Conservation (phyloP, 2,329 filamentous ascomycete species). For the Aureobasidium leucospermi region DNA sequence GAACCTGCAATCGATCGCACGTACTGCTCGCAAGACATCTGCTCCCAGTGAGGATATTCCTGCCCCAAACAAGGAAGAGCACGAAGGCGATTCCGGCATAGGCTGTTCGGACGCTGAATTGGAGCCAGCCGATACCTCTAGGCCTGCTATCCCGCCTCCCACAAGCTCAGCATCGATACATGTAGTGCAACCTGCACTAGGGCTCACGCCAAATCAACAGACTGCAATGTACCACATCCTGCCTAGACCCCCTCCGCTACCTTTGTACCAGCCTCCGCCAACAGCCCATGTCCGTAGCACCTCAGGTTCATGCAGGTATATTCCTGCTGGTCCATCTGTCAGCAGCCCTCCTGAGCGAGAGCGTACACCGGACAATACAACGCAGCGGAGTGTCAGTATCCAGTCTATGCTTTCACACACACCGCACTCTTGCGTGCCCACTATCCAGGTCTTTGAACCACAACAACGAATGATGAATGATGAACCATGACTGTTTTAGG, state of each 20-base stretch:
- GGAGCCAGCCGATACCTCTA: slow-evolving; percentile 18
- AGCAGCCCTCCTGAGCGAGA: neutral
- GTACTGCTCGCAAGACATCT: slow-evolving; percentile 57
- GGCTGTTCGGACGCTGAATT: slow-evolving; percentile 46
- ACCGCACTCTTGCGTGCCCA: neutral
- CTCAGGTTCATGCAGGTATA: neutral
- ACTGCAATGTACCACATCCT: neutral
- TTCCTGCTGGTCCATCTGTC: neutral
- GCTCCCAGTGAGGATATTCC: slow-evolving; percentile 38
- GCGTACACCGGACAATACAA: neutral
- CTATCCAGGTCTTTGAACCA: too few relatives aligned
- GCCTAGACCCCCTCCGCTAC: slow-evolving; percentile 20
- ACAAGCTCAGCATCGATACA: neutral
- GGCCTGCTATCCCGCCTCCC: neutral
- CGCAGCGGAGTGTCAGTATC: neutral
- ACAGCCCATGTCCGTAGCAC: slow-evolving; percentile 14
- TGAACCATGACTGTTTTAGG: neutral
- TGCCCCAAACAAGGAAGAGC: slow-evolving; percentile 32
- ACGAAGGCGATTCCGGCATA: slow-evolving; percentile 63
- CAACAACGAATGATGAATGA: neutral
- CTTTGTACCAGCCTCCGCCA: slow-evolving; percentile 29
- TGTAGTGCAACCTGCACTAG: neutral
- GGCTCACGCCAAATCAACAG: neutral
- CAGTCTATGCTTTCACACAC: slow-evolving; percentile 7
- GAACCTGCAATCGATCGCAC: slow-evolving; percentile 64